These are phyloP conservation scores for Coleophoma eucalyptorum DNA, from an alignment of 2,329 filamentous ascomycete species.

Conservation along the genomic window DNA sequence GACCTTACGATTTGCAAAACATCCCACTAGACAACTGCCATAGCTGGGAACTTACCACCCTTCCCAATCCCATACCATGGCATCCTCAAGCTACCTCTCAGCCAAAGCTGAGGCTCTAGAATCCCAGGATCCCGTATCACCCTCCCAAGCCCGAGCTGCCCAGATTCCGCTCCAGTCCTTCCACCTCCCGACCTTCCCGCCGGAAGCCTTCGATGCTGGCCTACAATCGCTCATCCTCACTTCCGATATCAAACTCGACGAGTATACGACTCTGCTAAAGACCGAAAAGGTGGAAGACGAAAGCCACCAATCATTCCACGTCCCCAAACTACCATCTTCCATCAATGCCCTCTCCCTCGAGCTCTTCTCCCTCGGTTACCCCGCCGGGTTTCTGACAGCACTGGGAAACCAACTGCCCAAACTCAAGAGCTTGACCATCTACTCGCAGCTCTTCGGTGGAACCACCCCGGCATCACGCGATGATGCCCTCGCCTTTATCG, in stretches of 20 bases:
- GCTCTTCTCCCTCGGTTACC: constrained; percentile 43
- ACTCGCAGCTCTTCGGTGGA: constrained; percentile 40
- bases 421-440: constrained; percentile 38
- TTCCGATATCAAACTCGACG: constrained; percentile 41
- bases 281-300: neutral
- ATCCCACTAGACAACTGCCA: too few species aligned
- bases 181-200: constrained; percentile 39
- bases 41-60: too few species aligned
- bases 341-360: constrained; percentile 42
- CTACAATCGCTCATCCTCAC: constrained; percentile 40
- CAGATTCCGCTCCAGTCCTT: constrained; percentile 42
- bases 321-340: constrained; percentile 32
- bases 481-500: constrained; percentile 35
- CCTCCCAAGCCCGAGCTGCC: constrained; percentile 32
- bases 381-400: constrained; percentile 34
- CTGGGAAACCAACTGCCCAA: constrained; percentile 35
- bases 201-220: constrained; percentile 34
- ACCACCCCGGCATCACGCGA: constrained; percentile 30
- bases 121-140: constrained; percentile 8
- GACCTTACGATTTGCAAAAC: too few species aligned
- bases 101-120: constrained; percentile 9
- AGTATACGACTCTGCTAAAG: constrained; percentile 35
- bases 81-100: constrained; percentile 11
- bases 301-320: constrained; percentile 18
- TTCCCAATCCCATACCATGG: constrained; percentile 2